Base-by-base conservation (phyloP, 805 yeast genomes). In the Wickerhamomyces alni region DNA sequence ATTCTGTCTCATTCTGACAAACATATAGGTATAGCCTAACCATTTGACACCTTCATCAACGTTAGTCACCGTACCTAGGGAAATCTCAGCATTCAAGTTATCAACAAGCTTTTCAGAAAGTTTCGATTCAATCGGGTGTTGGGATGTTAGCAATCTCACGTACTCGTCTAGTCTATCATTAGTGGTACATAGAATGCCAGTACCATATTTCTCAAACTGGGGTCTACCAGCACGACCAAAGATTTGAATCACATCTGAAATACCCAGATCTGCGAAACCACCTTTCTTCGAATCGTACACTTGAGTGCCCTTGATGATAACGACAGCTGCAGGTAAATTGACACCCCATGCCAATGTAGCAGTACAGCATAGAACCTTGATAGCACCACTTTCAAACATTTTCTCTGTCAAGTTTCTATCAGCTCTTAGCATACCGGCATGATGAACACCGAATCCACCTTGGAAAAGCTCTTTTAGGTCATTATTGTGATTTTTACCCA, bases 311-410 rank as follows among this genome's bases (percentile, higher is more conserved):
- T 93, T 93, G 25, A 93, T 80, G 46, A 93, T 86, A 17, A 93
- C 99, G 30, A 88, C 96, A 2, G 96, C 97, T 7, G 99, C 99
- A 2, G 99, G 99, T 43, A 93, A 68, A 57, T 93, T 93, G 16
- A 93, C 98, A 74, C 99, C 99, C 99, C 99, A 93, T 0, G 99
- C 99, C 42, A 93, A 74, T 0, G 99, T 93, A 0, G 99, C 95
- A 3, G 99, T 93, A 72, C 96, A 88, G 53, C 95, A 84, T 15
- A 93, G 65, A 0, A 93, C 98, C 43, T 82, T 85, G 46, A 93
- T 82, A 0, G 88, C 84, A 31, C 99, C 98, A 24, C 70, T 66
- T 24, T 80, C 69, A 57, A 93, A 93, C 82, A 91, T 75, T 55
- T 80, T 82, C 53, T 94, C 99, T 0, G 94, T 82, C 38, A 88